Evolutionary conservation across 73 alveolate genomes (phyloP).

Genomic region (Paramecium pentaurelia): DNA sequence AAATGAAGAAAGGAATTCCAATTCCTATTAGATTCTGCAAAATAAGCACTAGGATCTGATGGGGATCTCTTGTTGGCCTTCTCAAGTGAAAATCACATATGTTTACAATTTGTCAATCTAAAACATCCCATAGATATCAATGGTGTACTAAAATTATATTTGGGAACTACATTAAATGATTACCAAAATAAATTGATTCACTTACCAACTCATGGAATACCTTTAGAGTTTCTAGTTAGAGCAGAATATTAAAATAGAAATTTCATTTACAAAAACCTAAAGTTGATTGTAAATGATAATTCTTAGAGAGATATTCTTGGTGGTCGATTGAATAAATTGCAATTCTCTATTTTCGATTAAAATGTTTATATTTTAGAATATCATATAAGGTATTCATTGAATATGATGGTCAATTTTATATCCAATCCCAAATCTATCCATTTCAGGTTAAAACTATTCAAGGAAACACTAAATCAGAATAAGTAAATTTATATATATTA

Average conservation of each 20-base stretch:
- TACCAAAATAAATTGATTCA: background rate
- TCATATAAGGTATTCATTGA: background rate
- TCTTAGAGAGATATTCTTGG: background rate
- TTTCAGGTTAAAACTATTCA: background rate
- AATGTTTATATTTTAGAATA: background rate
- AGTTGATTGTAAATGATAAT: background rate
- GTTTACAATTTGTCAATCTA: constrained; percentile 6
- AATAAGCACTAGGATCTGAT: background rate
- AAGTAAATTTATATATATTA: background rate
- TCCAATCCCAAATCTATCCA: background rate
- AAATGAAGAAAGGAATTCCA: constrained; percentile 32
- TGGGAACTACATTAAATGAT: background rate
- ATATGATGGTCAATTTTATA: background rate
- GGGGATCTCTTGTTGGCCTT: background rate
- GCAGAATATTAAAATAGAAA: background rate
- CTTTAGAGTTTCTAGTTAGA: background rate
- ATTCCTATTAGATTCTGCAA: constrained; percentile 13
- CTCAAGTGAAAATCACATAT: background rate
- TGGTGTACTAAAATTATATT: background rate
- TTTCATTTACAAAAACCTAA: background rate
- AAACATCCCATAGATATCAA: background rate
- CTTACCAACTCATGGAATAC: background rate
- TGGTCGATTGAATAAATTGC: constrained; percentile 5
- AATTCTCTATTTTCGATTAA: background rate
- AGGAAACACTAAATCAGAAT: background rate